phyloP scores from a whole-genome alignment of 257 asterid genomes.

The Solanum megistacrolobum region DNA sequence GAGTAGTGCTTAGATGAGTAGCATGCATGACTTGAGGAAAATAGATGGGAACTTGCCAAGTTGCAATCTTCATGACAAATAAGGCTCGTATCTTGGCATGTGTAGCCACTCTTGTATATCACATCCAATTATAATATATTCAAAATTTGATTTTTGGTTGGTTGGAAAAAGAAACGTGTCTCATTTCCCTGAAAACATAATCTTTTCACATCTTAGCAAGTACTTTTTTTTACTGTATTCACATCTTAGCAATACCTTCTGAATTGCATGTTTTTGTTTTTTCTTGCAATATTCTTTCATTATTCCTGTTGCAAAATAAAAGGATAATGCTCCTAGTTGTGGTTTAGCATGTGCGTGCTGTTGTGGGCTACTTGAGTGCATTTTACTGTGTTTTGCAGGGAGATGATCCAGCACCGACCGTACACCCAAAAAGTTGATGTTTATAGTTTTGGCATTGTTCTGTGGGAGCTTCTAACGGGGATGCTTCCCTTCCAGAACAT shows the following conservation, averaged over 20 bases:
- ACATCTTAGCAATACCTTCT: not conserved
- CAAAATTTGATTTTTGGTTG: not conserved
- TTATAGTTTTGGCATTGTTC: slow-evolving; percentile 93
- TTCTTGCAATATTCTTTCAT: not conserved
- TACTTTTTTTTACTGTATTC: not conserved
- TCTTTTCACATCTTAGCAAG: not conserved
- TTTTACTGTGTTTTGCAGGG: slow-evolving; percentile 45
- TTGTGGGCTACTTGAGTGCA: not conserved
- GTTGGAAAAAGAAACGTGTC: not conserved
- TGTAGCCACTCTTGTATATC: not conserved
- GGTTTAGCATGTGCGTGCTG: not conserved
- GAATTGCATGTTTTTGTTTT: not conserved
- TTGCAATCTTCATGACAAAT: not conserved
- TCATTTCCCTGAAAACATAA: not conserved
- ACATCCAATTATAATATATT: not conserved
- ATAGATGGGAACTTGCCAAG: not conserved
- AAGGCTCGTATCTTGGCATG: not conserved
- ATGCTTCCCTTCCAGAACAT: slow-evolving; percentile 96
- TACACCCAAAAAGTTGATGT: slow-evolving; percentile 95
- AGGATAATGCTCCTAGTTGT: not conserved
- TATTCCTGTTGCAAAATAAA: not conserved
- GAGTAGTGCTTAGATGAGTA: not conserved
- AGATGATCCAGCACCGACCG: slow-evolving; percentile 97
- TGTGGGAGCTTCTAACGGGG: slow-evolving; percentile 95
- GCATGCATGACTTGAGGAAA: not conserved